Evolutionary conservation across 2,329 filamentous ascomycete genomes (phyloP), one percentile per base, ranked within the genome.

Genomic region (Neofusicoccum cordaticola): DNA sequence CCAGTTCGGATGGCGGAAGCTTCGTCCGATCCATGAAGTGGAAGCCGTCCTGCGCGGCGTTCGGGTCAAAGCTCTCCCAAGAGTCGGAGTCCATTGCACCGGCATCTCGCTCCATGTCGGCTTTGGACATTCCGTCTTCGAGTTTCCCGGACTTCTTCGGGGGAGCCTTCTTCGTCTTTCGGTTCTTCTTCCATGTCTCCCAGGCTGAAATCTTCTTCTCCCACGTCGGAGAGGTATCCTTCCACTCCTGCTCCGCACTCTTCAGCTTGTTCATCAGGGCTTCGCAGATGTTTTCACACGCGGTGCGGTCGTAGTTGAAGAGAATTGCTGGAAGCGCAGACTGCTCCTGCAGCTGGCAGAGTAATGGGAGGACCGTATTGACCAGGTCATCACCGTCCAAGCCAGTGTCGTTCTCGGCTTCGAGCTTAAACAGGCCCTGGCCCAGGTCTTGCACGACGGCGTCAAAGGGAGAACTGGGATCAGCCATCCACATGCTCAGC

Each of bases 241-340:
- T 87, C 80, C 85, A 90, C 7, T 72, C 69, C 0, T 77, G 68
- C 69, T 91, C 89, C 0, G 84, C 82, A 1, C 79, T 71, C 57
- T 82, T 72, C 0, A 93, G 77, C 65, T 86, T 80, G 0, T 74
- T 69, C 1, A 88, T 72, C 0, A 93, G 69, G 0, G 75, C 70
- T 27, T 74, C 69, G 31, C 85, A 83, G 34, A 90, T 84, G 9
- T 75, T 73, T 73, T 92, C 90, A 69, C 91, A 93, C 35, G 79
- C 75, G 1, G 75, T 74, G 53, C 90, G 86, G 68, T 93, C 88
- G 69, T 91, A 94, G 71, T 91, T 91, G 80, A 94, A 94, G 1
- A 93, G 74, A 12, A 94, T 86, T 0, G 88, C 90, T 0, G 90
- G 91, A 0, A 94, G 80, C 0, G 88, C 89, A 63, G 86, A 84